Evolutionary conservation across 208 protist species (phyloP), one percentile per base, ranked within the genome.

Genomic region (Leptomonas pyrrhocoris): DNA sequence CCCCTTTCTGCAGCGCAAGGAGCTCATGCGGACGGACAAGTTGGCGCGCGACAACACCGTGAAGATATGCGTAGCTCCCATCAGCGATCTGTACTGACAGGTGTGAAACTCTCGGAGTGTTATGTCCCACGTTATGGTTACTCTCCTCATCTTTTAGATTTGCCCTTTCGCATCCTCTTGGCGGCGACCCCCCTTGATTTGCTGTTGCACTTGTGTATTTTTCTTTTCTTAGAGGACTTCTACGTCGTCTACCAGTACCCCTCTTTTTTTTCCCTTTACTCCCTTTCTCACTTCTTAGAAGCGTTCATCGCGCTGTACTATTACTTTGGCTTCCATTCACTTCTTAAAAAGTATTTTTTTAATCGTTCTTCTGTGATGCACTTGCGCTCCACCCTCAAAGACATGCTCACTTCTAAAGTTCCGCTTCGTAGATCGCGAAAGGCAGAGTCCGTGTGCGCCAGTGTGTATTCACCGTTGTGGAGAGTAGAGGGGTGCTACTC

Each of bases 21-120:
- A 92, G 63, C 69, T 94, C 31, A 89, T 92, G 75, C 76, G 78
- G 13, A 88, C 80, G 0, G 80, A 90, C 73, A 79, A 86, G 60
- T 71, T 94, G 46, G 85, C 81, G 25, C 77, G 79, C 21, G 74
- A 92, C 48, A 85, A 92, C 73, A 83, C 65, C 13, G 77, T 94
- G 16, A 94, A 94, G 73, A 76, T 94, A 12, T 94, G 85, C 58
- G 53, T 94, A 18, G 71, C 73, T 0, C 88, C 88, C 8, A 88
- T 83, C 28, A 90, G 83, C 59, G 88, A 85, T 25, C 40, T 90
- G 51, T 94, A 94, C 64, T 94, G 68, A 51, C 15, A 3, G 38
- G 30, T 63, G 38, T 19, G 11, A n/a, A 5, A 38, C 9, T 9
- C 3, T 38, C 7, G 34, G 34, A 38, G 38, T 63, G 40, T 58